phyloP scores from a whole-genome alignment of 257 asterid genomes.

The Solanum megistacrolobum region DNA sequence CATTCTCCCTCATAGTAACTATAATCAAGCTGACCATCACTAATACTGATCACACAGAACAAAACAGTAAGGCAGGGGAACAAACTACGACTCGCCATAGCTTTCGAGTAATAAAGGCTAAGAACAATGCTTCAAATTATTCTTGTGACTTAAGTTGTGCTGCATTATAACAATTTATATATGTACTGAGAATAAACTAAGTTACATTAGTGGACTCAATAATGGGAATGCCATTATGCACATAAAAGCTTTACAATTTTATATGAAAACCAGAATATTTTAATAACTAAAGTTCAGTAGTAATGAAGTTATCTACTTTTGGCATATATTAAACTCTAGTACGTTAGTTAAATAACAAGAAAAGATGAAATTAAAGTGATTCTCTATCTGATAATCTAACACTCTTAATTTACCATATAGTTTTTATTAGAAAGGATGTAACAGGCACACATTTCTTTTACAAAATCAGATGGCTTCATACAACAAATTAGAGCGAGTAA shows the following conservation, averaged over 20 bases:
- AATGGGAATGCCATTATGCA: background rate
- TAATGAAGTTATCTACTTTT: background rate
- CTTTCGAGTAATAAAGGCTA: background rate
- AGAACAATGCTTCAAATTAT: background rate
- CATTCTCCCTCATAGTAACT: background rate
- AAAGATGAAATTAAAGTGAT: background rate
- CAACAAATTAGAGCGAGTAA: background rate
- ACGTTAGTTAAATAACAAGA: background rate
- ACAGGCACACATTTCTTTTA: no score
- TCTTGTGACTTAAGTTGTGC: background rate
- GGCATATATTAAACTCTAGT: background rate
- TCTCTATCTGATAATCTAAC: no score
- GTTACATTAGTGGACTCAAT: background rate
- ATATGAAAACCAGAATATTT: background rate
- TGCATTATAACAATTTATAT: background rate
- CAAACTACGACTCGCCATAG: background rate
- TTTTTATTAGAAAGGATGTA: no score
- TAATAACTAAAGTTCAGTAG: background rate
- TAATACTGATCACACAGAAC: background rate
- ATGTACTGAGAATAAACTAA: background rate
- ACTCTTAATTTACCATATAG: no score
- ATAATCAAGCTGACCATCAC: background rate
- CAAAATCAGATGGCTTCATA: background rate
- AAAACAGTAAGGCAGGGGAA: background rate
- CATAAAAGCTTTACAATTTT: background rate